Evolutionary conservation across 1,284 basidiomycete genomes (phyloP).

Genomic region (Irpex sp.): DNA sequence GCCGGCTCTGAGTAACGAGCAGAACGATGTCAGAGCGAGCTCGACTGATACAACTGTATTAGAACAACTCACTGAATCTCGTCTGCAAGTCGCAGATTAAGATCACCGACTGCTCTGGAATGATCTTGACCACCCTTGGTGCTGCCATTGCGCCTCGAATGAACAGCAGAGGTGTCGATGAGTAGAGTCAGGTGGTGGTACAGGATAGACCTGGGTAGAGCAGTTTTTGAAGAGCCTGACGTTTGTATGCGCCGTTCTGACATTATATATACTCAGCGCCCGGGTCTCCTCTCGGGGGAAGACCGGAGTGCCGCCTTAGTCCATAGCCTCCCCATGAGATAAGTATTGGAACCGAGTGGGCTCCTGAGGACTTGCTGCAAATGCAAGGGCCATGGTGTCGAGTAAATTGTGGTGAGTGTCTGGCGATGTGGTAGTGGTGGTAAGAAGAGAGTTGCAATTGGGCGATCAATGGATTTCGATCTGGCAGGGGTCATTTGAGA

Average conservation of each 20-base stretch:
- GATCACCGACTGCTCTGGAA: slow-evolving; percentile 52
- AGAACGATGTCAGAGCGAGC: background rate
- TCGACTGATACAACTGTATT: background rate
- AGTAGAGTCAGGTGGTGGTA: slow-evolving; percentile 3
- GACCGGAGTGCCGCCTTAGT: background rate
- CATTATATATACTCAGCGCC: slow-evolving; percentile 1
- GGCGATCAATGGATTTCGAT: background rate
- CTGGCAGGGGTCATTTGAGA: background rate
- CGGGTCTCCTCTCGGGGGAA: background rate
- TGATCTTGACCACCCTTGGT: slow-evolving; percentile 33
- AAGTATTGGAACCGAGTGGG: background rate
- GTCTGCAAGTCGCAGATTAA: slow-evolving; percentile 79
- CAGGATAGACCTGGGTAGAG: slow-evolving; percentile 5
- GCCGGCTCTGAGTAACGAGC: slow-evolving; percentile 33
- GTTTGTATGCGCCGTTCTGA: background rate
- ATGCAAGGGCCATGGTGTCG: background rate
- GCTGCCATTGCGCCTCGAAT: slow-evolving; percentile 12
- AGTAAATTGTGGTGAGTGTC: background rate
- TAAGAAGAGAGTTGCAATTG: background rate
- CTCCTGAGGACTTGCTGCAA: background rate
- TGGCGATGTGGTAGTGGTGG: no score
- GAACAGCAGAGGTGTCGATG: background rate
- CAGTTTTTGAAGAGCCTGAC: slow-evolving; percentile 4
- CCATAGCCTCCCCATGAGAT: background rate
- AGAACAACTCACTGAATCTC: slow-evolving; percentile 54